phyloP scores from a whole-genome alignment of 805 yeast species.

The Priceomyces castillae region DNA sequence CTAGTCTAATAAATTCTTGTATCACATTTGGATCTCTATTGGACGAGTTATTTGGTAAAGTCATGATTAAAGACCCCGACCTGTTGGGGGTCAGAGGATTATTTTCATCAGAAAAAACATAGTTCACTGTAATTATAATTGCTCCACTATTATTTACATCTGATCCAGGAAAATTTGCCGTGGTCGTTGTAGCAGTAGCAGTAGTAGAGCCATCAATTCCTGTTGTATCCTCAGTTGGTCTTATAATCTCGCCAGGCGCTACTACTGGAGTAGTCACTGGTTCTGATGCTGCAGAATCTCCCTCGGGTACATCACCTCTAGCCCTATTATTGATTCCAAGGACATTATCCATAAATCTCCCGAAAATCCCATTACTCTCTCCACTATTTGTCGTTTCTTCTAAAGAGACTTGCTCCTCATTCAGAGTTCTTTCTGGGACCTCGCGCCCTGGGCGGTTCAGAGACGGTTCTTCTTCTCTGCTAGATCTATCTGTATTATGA shows the following conservation, averaged over 20 bases:
- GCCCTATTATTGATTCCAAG: conserved; percentile 11
- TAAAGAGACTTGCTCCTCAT: not conserved
- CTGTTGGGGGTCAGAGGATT: conserved; percentile 39
- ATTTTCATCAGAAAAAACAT: conserved; percentile 40
- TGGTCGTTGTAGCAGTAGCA: conserved; percentile 1
- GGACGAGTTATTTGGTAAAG: conserved; percentile 63
- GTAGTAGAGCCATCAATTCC: conserved; percentile 2
- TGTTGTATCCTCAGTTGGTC: not conserved
- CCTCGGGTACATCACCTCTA: not conserved
- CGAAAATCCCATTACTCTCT: conserved; percentile 18
- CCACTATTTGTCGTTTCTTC: conserved; percentile 1
- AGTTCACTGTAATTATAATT: conserved; percentile 43
- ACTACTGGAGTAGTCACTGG: not conserved
- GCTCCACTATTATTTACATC: conserved; percentile 23
- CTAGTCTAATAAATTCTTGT: conserved; percentile 59
- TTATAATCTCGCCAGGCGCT: not conserved
- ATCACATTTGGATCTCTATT: conserved; percentile 59
- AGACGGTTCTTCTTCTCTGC: not conserved
- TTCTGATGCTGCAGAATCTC: not conserved
- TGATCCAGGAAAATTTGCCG: conserved; percentile 5
- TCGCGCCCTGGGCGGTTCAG: not conserved
- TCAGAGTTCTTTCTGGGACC: not conserved
- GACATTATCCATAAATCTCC: conserved; percentile 23
- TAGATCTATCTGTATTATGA: not conserved
- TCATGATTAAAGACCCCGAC: conserved; percentile 59